These are phyloP conservation scores for Corchorus olitorius DNA, from an alignment of 345 rosid species.

Conservation along the genomic window DNA sequence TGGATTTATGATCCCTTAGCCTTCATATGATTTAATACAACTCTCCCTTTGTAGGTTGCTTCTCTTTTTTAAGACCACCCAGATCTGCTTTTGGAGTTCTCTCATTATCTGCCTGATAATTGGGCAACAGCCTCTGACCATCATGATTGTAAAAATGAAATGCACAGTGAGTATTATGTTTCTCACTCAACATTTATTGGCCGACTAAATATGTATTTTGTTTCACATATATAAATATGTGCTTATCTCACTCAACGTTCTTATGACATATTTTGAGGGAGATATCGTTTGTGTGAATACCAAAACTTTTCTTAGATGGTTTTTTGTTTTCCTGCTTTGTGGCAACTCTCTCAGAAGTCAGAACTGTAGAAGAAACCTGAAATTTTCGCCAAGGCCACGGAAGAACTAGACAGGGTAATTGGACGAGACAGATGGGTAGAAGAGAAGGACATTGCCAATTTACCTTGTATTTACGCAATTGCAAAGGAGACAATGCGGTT, in stretches of 20 bases:
- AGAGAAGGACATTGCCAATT: slow-evolving; percentile 52
- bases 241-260: background rate
- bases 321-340: background rate
- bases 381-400: slow-evolving; percentile 47
- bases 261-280: background rate
- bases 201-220: too few relatives aligned
- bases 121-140: slow-evolving; percentile 60
- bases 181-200: slow-evolving; percentile 8
- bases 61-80: slow-evolving; percentile 75
- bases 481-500: slow-evolving; percentile 63
- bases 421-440: slow-evolving; percentile 56
- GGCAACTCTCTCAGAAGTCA: slow-evolving; percentile 22
- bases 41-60: slow-evolving; percentile 66
- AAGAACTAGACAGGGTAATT: slow-evolving; percentile 58
- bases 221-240: too few relatives aligned
- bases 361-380: slow-evolving; percentile 53
- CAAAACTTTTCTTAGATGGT: background rate
- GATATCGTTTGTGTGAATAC: background rate
- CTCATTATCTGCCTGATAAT: slow-evolving; percentile 88
- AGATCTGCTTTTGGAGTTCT: slow-evolving; percentile 90
- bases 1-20: background rate
- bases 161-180: slow-evolving; percentile 50
- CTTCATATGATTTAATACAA: slow-evolving; percentile 12
- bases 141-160: slow-evolving; percentile 67
- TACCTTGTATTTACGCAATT: slow-evolving; percentile 51